Evolutionary conservation across 768 basidiomycete genomes (phyloP).

Genomic region (Russula emetica): DNA sequence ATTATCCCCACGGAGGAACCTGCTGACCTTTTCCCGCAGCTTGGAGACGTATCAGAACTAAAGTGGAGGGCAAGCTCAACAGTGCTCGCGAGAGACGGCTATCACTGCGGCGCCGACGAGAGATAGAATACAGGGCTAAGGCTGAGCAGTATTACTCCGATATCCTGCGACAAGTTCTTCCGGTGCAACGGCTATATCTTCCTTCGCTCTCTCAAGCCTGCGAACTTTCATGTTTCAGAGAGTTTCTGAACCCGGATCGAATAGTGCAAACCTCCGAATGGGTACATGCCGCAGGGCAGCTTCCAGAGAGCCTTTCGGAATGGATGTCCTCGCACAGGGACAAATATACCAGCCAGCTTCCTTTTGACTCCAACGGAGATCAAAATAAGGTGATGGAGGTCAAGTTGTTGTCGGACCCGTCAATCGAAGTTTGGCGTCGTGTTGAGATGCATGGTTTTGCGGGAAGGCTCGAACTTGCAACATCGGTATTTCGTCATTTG

Average conservation of each 20-base stretch:
- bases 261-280: conserved; percentile 9
- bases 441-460: conserved; percentile 5
- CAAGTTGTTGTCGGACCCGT: conserved; percentile 14
- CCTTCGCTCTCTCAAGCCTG: conserved; percentile 9
- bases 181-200: conserved; percentile 20
- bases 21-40: conserved; percentile 7
- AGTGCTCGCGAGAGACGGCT: conserved; percentile 10
- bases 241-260: conserved; percentile 10
- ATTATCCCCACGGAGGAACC: background rate
- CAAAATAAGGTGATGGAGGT: conserved; percentile 3
- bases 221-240: conserved; percentile 22
- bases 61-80: conserved; percentile 8
- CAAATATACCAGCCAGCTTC: background rate
- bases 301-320: conserved; percentile 19
- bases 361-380: background rate
- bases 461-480: conserved; percentile 22
- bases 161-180: conserved; percentile 17
- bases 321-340: conserved; percentile 19
- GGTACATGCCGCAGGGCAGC: background rate
- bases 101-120: background rate
- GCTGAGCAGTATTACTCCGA: conserved; percentile 8
- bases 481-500: conserved; percentile 13
- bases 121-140: background rate
- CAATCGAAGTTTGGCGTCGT: conserved; percentile 10
- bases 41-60: conserved; percentile 21